Evolutionary conservation across 257 asterid species (phyloP), one percentile per base, ranked within the genome.

Genomic region (Anisodus acutangulus): DNA sequence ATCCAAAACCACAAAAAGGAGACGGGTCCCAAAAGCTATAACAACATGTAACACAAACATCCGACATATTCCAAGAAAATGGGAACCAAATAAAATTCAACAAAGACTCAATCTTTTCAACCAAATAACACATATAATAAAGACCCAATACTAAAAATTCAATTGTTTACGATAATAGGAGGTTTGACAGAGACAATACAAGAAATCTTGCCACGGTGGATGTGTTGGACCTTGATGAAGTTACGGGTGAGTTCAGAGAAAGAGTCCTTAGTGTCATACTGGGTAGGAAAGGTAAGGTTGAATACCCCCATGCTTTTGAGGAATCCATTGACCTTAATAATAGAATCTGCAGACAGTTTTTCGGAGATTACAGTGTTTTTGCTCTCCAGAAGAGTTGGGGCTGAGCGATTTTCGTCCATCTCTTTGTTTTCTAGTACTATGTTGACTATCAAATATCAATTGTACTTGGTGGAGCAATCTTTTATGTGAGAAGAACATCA

Each of bases 141-240:
- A 72, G n/a, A 45, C 39, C 80, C 60, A 22, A 1, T 51, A 51
- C 5, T 22, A 31, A 49, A 5, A 22, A 22, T 5, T 2, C 8
- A 2, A 8, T 0, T 1, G 5, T 8, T 80, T 92, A 97, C 99
- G 95, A 91, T 31, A 80, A 93, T 82, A 1, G 97, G 91, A 84
- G 91, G 84, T 87, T 90, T 90, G 86, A 95, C 93, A 51, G 86
- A 51, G 63, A 97, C 88, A 74, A 86, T 54, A 88, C 98, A 97
- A 4, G 98, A 92, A 88, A 97, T 85, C 88, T 90, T 90, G 83
- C 97, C 97, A 51, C 86, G 90, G 80, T 92, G 84, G 54, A 93
- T 58, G 63, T 88, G 83, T 22, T 78, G 81, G 86, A 93, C 93
- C 85, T 93, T 87, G 53, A 95, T 96, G 71, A 80, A 64, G 31